Evolutionary conservation across 768 basidiomycete species (phyloP).

Genomic region (Lyophyllum semitale): DNA sequence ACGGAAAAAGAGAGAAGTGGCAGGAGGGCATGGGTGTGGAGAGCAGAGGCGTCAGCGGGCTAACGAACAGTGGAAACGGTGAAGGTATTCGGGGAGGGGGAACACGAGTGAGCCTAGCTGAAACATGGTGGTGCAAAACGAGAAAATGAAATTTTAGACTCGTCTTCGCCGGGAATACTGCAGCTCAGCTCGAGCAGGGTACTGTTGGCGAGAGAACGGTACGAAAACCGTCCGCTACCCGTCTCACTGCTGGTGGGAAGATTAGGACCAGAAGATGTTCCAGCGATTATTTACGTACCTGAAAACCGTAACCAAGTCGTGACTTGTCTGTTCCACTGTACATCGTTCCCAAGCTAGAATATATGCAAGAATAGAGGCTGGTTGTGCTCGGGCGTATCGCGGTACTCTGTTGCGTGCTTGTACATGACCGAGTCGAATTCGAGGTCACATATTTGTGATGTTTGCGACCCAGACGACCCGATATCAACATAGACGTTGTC

Average conservation of each 20-base stretch:
- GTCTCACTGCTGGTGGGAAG: conserved; percentile 74
- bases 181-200: conserved; percentile 89
- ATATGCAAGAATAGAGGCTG: conserved; percentile 78
- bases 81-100: too few relatives aligned
- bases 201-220: conserved; percentile 87
- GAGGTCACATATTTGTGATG: conserved; percentile 88
- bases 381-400: conserved; percentile 68
- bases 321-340: conserved; percentile 93
- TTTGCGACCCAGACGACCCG: conserved; percentile 74
- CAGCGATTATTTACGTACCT: conserved; percentile 53
- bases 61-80: too few relatives aligned
- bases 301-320: conserved; percentile 91
- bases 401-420: conserved; percentile 86
- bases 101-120: too few relatives aligned
- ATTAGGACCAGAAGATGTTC: conserved; percentile 1
- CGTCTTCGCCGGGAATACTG: conserved; percentile 89
- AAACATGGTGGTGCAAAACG: too few relatives aligned
- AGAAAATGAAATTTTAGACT: too few relatives aligned
- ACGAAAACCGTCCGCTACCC: conserved; percentile 92
- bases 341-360: conserved; percentile 87
- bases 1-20: too few relatives aligned
- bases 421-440: conserved; percentile 80
- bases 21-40: too few relatives aligned
- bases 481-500: conserved; percentile 80
- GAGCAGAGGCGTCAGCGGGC: too few relatives aligned